Evolutionary conservation across 2,329 filamentous ascomycete genomes (phyloP).

Genomic region (Aphanoascus verrucosus): DNA sequence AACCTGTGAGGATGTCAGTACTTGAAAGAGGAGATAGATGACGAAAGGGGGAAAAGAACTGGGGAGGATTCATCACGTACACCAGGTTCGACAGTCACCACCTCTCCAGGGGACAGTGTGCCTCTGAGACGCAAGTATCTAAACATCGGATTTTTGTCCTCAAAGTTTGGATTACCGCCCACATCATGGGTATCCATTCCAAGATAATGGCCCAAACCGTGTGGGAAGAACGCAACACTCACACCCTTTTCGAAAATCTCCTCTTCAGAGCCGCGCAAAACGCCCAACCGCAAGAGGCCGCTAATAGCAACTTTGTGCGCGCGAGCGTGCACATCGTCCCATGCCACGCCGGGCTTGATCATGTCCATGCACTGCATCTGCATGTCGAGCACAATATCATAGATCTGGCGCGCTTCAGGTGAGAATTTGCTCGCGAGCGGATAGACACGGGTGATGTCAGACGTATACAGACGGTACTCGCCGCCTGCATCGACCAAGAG

Average conservation of each 20-base stretch:
- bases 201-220: slow-evolving; percentile 81
- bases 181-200: slow-evolving; percentile 90
- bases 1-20: slow-evolving; percentile 40
- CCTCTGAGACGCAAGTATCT: slow-evolving; percentile 73
- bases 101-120: slow-evolving; percentile 61
- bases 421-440: slow-evolving; percentile 63
- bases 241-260: slow-evolving; percentile 69
- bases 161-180: slow-evolving; percentile 60
- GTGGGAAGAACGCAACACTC: slow-evolving; percentile 84
- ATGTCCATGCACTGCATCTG: slow-evolving; percentile 61
- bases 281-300: slow-evolving; percentile 59
- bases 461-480: slow-evolving; percentile 76
- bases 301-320: slow-evolving; percentile 62
- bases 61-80: slow-evolving; percentile 38
- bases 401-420: slow-evolving; percentile 59
- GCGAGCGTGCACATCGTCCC: slow-evolving; percentile 59
- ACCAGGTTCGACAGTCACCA: slow-evolving; percentile 92
- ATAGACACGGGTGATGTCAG: slow-evolving; percentile 81
- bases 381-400: slow-evolving; percentile 70
- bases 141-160: slow-evolving; percentile 74
- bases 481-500: slow-evolving; percentile 79
- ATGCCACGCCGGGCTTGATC: slow-evolving; percentile 58
- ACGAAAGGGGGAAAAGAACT: neutral
- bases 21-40: neutral
- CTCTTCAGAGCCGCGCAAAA: slow-evolving; percentile 53